Percentiles rank a stretch among this genome's conserved stretches.
phyloP scores from a whole-genome alignment of 306 rosid genomes.

The Gastrolobium bilobum region DNA sequence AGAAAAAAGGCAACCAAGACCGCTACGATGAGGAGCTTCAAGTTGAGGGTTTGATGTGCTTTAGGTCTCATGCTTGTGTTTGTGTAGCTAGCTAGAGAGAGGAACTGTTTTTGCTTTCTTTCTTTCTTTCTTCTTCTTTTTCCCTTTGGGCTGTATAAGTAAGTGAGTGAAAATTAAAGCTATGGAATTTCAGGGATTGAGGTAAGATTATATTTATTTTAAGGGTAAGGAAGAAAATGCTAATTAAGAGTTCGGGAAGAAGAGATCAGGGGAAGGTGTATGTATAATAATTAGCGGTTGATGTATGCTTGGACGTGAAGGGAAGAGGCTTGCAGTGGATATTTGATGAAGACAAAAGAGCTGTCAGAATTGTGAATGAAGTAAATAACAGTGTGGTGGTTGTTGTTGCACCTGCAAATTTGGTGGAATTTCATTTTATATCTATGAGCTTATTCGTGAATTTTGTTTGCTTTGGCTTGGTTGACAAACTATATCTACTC shows the following conservation, averaged over 20 bases:
- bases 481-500: conserved; percentile 15
- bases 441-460: neutral
- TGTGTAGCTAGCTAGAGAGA: no score
- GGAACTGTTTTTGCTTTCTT: no score
- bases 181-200: conserved; percentile 34
- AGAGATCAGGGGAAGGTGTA: neutral
- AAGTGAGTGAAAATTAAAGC: neutral
- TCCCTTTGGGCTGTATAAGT: no score
- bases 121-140: no score
- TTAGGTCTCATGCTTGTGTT: conserved; percentile 68
- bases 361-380: conserved; percentile 59
- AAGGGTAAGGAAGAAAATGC: conserved; percentile 27
- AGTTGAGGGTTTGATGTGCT: conserved; percentile 60
- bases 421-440: conserved; percentile 46
- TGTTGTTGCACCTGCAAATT: conserved; percentile 64
- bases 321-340: conserved; percentile 31
- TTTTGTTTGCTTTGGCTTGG: conserved; percentile 10
- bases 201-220: conserved; percentile 44
- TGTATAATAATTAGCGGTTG: neutral
- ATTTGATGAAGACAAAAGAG: conserved; percentile 61
- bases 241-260: neutral
- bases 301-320: conserved; percentile 66
- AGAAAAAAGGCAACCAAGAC: conserved; percentile 58
- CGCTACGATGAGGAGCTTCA: conserved; percentile 64
- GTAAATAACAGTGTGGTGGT: conserved; percentile 47